Percentiles rank a stretch among this genome's conserved stretches.
Evolutionary conservation across 1,284 basidiomycete species (phyloP).

Genomic region (Kwoniella shivajii): DNA sequence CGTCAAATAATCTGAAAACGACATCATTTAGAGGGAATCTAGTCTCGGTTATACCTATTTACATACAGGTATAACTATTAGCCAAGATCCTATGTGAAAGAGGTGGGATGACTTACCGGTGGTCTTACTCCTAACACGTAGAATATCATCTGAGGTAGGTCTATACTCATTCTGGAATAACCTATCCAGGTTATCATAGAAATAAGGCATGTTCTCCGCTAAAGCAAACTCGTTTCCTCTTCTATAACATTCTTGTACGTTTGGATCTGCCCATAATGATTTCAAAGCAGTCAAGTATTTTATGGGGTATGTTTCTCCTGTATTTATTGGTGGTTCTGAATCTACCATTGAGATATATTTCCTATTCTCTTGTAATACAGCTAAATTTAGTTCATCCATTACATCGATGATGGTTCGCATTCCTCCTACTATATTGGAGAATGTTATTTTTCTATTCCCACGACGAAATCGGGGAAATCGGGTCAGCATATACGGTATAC

Average conservation of each 20-base stretch:
- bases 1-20: conserved; percentile 75
- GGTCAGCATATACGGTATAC: not conserved
- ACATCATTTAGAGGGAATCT: conserved; percentile 63
- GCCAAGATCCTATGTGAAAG: no score
- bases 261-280: conserved; percentile 74
- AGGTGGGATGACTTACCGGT: conserved; percentile 22
- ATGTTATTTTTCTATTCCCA: conserved; percentile 79
- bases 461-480: not conserved
- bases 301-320: conserved; percentile 62
- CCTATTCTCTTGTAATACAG: conserved; percentile 65
- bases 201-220: conserved; percentile 55
- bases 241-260: conserved; percentile 69
- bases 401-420: conserved; percentile 80
- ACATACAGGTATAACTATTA: no score
- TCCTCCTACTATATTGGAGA: conserved; percentile 84
- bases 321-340: conserved; percentile 69
- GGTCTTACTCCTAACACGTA: conserved; percentile 81
- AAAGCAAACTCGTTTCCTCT: conserved; percentile 33
- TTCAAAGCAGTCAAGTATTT: conserved; percentile 60
- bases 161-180: conserved; percentile 72
- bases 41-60: conserved; percentile 83
- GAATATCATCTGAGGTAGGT: conserved; percentile 79
- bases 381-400: conserved; percentile 82
- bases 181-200: conserved; percentile 74
- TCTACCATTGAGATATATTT: conserved; percentile 64